Conservation (phyloP, 1,139 yeast genomes). For the Chernovozyma sophiae-reginae region DNA sequence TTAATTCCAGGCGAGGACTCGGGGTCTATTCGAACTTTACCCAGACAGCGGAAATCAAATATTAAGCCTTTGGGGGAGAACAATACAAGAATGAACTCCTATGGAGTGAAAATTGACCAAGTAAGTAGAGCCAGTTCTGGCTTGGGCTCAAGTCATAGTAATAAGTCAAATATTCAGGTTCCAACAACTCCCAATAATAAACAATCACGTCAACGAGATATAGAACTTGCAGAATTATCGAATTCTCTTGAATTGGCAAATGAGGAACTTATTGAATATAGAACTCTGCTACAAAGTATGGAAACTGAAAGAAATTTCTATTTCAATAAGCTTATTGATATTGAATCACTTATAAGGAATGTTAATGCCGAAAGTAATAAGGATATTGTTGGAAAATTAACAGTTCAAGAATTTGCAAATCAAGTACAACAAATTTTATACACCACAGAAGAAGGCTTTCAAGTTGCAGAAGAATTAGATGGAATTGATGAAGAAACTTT, state of each 20-base stretch:
- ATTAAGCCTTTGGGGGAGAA: neutral
- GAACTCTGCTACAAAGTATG: constrained; percentile 52
- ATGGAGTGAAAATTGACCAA: neutral
- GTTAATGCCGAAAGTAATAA: constrained; percentile 38
- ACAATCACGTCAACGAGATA: neutral
- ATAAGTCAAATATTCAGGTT: neutral
- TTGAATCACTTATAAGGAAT: constrained; percentile 74
- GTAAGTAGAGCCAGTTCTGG: neutral
- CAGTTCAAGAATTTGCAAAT: constrained; percentile 41
- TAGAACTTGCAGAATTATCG: neutral
- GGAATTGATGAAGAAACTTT: constrained; percentile 11
- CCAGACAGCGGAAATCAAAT: constrained; percentile 2
- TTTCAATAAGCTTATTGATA: constrained; percentile 82
- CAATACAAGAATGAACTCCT: neutral
- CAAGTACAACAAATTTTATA: constrained; percentile 75
- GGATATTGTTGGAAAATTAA: constrained; percentile 25
- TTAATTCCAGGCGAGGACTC: neutral
- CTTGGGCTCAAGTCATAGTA: neutral
- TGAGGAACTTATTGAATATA: constrained; percentile 51
- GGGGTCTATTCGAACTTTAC: neutral
- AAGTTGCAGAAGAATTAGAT: constrained; percentile 29
- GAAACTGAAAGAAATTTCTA: constrained; percentile 85
- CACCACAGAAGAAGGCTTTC: constrained; percentile 77
- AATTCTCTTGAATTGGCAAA: constrained; percentile 11
- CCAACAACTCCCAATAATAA: constrained; percentile 5